These are phyloP conservation scores for Trichoderma asperelloides DNA, from an alignment of 495 filamentous ascomycete species.

Conservation along the genomic window DNA sequence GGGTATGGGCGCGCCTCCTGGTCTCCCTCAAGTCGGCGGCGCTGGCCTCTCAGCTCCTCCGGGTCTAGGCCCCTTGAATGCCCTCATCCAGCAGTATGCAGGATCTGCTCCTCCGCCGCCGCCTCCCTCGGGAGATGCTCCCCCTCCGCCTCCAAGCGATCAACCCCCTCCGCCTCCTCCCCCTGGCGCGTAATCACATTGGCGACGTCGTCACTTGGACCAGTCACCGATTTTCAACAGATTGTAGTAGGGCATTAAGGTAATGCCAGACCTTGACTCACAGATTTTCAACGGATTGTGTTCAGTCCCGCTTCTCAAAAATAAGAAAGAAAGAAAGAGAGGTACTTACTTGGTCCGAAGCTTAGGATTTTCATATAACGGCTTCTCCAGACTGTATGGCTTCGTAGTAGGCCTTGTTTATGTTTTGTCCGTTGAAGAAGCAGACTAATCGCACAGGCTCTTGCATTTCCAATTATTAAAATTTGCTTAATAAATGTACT, in stretches of 20 bases:
- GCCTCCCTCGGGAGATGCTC: conserved; percentile 46
- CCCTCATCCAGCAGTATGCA: conserved; percentile 59
- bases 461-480: neutral
- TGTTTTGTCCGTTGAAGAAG: neutral
- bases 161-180: conserved; percentile 8
- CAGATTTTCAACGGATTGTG: neutral
- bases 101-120: conserved; percentile 52
- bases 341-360: neutral
- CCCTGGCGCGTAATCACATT: conserved; percentile 4
- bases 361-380: neutral
- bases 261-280: neutral
- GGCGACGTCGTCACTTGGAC: neutral
- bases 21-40: conserved; percentile 53
- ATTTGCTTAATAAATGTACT: neutral
- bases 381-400: neutral
- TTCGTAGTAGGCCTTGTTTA: neutral
- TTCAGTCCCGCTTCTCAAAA: neutral
- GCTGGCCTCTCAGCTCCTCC: conserved; percentile 48
- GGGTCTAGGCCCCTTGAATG: conserved; percentile 48
- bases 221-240: neutral
- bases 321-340: neutral
- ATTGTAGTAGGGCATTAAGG: neutral
- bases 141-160: conserved; percentile 68
- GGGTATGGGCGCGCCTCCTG: conserved; percentile 43
- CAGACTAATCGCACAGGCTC: conserved; percentile 6